Evolutionary conservation across 1,284 basidiomycete species (phyloP).

Genomic region (Heterobasidion annosum): DNA sequence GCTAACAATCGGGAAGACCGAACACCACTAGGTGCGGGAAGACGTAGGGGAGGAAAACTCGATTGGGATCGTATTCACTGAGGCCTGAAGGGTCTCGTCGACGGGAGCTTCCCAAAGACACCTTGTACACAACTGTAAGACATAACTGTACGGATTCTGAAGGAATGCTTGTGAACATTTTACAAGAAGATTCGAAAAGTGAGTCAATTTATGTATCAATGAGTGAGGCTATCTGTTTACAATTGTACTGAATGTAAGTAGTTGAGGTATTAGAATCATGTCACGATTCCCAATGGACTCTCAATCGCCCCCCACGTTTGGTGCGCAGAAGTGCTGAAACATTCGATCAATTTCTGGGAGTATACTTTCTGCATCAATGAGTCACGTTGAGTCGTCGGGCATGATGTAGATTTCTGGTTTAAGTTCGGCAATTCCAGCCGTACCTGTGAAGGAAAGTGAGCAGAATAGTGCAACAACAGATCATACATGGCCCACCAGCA

Average conservation of each 20-base stretch:
- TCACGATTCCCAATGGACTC: too few species aligned
- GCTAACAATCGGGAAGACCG: slow-evolving; percentile 21
- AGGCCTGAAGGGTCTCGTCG: slow-evolving; percentile 6
- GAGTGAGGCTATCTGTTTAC: too few species aligned
- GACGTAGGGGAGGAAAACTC: slow-evolving; percentile 9
- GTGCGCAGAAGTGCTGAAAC: slow-evolving; percentile 19
- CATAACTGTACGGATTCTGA: too few species aligned
- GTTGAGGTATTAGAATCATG: too few species aligned
- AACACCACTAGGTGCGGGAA: slow-evolving; percentile 7
- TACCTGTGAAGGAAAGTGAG: slow-evolving; percentile 12
- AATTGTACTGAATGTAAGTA: too few species aligned
- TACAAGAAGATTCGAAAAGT: too few species aligned
- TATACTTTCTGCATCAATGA: background rate
- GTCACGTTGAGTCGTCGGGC: slow-evolving; percentile 19
- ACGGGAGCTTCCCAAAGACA: background rate
- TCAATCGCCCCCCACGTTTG: slow-evolving; percentile 13
- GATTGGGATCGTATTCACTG: slow-evolving; percentile 45
- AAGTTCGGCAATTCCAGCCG: slow-evolving; percentile 23
- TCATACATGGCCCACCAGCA: slow-evolving; percentile 17
- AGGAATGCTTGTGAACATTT: too few species aligned
- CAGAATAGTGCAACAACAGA: background rate
- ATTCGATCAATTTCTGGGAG: background rate
- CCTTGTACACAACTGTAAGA: background rate
- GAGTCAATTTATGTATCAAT: too few species aligned
- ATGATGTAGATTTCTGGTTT: slow-evolving; percentile 15